Evolutionary conservation across 805 yeast genomes (phyloP).

Genomic region (Ogataea saltuana): DNA sequence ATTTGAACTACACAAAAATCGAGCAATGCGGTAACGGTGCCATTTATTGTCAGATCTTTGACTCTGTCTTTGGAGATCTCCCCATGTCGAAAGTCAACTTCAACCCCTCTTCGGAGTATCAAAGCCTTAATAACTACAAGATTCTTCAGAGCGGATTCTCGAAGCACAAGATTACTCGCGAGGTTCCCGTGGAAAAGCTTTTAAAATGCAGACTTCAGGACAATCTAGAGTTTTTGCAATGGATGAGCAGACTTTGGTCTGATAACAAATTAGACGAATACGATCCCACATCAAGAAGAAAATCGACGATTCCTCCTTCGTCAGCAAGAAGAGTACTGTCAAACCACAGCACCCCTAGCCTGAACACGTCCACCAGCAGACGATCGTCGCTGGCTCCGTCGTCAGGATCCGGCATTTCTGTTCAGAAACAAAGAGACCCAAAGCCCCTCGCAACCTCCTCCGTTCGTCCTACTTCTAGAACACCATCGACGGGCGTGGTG

Average conservation of each 20-base stretch:
- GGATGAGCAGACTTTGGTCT: conserved; percentile 84
- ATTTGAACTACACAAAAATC: conserved; percentile 67
- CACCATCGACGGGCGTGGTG: conserved; percentile 10
- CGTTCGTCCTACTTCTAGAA: conserved; percentile 14
- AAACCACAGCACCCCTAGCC: conserved; percentile 12
- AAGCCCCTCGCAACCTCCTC: conserved; percentile 11
- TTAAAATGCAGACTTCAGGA: conserved; percentile 91
- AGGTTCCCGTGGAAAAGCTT: conserved; percentile 77
- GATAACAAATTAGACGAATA: conserved; percentile 72
- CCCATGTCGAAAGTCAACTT: conserved; percentile 80
- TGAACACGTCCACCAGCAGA: conserved; percentile 24
- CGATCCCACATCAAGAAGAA: conserved; percentile 66
- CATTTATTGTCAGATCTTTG: conserved; percentile 89
- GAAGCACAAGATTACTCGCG: conserved; percentile 66
- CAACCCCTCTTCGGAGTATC: conserved; percentile 70
- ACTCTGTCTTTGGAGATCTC: conserved; percentile 77
- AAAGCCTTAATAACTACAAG: conserved; percentile 78
- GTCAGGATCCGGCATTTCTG: conserved; percentile 4
- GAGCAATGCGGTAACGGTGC: conserved; percentile 98
- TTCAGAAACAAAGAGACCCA: conserved; percentile 17
- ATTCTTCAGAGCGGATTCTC: conserved; percentile 80
- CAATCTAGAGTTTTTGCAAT: conserved; percentile 90
- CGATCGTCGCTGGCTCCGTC: conserved; percentile 22
- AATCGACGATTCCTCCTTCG: conserved; percentile 19
- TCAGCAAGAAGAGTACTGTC: conserved; percentile 20